Base-by-base conservation (phyloP, 2,329 filamentous ascomycete genomes). In the Berkeleyomyces rouxiae region DNA sequence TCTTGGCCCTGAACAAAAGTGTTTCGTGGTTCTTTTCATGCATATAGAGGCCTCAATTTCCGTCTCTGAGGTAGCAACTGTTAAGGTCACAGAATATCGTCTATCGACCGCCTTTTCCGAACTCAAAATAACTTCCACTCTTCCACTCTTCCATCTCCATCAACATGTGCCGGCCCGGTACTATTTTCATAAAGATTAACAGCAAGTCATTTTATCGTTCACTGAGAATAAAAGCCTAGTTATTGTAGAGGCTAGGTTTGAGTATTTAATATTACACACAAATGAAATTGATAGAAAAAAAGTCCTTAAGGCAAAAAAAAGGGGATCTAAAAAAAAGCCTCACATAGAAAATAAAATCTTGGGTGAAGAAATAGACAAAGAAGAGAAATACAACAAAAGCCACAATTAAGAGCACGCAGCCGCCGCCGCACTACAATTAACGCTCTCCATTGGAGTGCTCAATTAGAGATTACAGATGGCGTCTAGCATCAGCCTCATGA, bases 361-460 rank as follows among this genome's bases (percentile, higher is more conserved):
- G 44, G 16, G 31, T 11, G 46, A 57, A 59, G 47, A 37, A 64
- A 55, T 60, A 55, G 36, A 64, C 47, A 64, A 40, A 59, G 55
- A 64, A 59, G 46, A 46, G 46, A 59, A 55, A 16, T 42, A 39
- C 42, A 37, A 36, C 36, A 16, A 46, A 36, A 44, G 36, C 43
- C 43, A n/a, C 11, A 37, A 53, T 37, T 37, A 55, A 16, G 3
- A n/a, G 51, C 36, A 5, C 16, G 51, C 31, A n/a, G 51, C 16
- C 13, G 16, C 36, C n/a, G 51, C 51, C 51, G 13, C 33, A n/a
- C 51, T 55, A 36, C 33, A 31, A 55, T 55, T 37, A 55, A 55
- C 10, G 36, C 36, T 36, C 51, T 39, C 31, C 7, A 39, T 55
- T 37, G 39, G 39, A 37, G 51, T n/a, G 33, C 31, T 43, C 33